Evolutionary conservation across 2,329 filamentous ascomycete species (phyloP).

Genomic region (Penicillium sp.): DNA sequence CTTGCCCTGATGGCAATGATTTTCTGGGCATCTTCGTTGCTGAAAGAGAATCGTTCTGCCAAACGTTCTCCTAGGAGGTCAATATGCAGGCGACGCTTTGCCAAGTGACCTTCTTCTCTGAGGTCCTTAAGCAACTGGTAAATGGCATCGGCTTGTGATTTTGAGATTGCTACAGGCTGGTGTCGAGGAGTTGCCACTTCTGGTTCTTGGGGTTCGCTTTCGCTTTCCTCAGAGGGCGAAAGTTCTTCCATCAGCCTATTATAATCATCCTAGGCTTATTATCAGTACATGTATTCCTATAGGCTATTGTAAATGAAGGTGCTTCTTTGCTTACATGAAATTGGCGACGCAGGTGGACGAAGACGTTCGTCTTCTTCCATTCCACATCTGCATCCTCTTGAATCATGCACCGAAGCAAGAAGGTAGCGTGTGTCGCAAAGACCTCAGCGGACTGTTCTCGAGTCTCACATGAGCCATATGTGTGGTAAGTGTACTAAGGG

Average conservation of each 20-base stretch:
- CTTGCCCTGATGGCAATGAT: slow-evolving; percentile 37
- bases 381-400: slow-evolving; percentile 46
- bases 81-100: slow-evolving; percentile 43
- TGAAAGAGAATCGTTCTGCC: slow-evolving; percentile 30
- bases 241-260: slow-evolving; percentile 31
- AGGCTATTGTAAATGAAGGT: background rate
- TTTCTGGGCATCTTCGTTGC: slow-evolving; percentile 37
- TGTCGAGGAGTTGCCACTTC: slow-evolving; percentile 25
- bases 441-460: slow-evolving; percentile 49
- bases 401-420: slow-evolving; percentile 50
- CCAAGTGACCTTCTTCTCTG: slow-evolving; percentile 42
- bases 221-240: slow-evolving; percentile 23
- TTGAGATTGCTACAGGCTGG: slow-evolving; percentile 30
- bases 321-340: slow-evolving; percentile 37
- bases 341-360: slow-evolving; percentile 45
- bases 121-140: slow-evolving; percentile 41
- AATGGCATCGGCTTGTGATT: slow-evolving; percentile 39
- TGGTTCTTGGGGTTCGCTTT: slow-evolving; percentile 19
- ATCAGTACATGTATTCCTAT: background rate
- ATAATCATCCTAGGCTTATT: slow-evolving; percentile 33
- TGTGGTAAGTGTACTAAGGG: slow-evolving; percentile 44
- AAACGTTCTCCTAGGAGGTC: slow-evolving; percentile 38
- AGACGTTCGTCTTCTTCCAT: slow-evolving; percentile 47
- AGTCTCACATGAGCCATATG: slow-evolving; percentile 44
- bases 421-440: slow-evolving; percentile 47